Conservation (phyloP, 2,329 filamentous ascomycete species). For the Hymenoscyphus fraxineus region DNA sequence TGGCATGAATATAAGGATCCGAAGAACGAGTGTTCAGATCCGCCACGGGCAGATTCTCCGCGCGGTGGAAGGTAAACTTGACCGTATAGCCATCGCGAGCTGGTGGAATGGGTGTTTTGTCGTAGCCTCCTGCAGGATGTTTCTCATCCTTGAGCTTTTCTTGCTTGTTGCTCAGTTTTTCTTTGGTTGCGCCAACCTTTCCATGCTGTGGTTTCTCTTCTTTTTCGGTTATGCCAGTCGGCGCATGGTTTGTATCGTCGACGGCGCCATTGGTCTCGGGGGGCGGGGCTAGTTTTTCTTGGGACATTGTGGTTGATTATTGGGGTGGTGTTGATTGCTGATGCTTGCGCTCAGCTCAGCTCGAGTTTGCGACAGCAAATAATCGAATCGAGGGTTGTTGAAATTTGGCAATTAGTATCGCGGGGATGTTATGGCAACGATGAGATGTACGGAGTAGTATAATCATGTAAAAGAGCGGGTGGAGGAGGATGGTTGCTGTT, state of each 20-base stretch:
- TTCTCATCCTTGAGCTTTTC: constrained; percentile 32
- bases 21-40: constrained; percentile 75
- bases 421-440: not conserved
- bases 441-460: not conserved
- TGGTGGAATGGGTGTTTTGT: constrained; percentile 71
- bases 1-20: constrained; percentile 77
- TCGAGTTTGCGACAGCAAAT: not conserved
- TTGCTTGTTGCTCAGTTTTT: constrained; percentile 32
- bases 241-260: constrained; percentile 11
- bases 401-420: not conserved
- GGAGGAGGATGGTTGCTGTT: not conserved
- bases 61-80: constrained; percentile 78
- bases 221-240: constrained; percentile 21
- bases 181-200: constrained; percentile 25
- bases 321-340: constrained; percentile 3
- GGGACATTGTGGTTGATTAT: constrained; percentile 13
- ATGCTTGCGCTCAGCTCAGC: not conserved
- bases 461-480: not conserved
- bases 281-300: constrained; percentile 17
- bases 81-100: constrained; percentile 78
- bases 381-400: not conserved
- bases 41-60: constrained; percentile 74
- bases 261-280: constrained; percentile 6
- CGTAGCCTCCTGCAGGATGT: constrained; percentile 62
- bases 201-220: constrained; percentile 11